Conservation (phyloP, 257 asterid genomes). For the Leonotis leonurus region DNA sequence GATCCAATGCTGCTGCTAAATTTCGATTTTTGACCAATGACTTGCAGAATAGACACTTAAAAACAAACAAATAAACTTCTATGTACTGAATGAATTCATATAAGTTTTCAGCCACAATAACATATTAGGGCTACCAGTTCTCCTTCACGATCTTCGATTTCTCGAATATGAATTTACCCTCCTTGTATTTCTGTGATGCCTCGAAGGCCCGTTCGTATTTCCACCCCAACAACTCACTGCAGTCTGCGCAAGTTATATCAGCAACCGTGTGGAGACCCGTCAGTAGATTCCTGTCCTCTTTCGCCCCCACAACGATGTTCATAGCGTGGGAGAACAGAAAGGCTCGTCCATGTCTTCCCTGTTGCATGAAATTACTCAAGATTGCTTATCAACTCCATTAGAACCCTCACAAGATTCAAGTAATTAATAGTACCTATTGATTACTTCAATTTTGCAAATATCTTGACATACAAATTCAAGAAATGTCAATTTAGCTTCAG, state of each 20-base stretch:
- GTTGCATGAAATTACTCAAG: not conserved
- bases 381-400: slow-evolving; percentile 16
- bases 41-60: slow-evolving; percentile 20
- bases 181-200: slow-evolving; percentile 70
- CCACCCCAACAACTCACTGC: slow-evolving; percentile 71
- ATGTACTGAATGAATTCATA: slow-evolving; percentile 11
- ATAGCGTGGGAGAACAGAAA: slow-evolving; percentile 69
- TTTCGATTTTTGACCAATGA: not conserved
- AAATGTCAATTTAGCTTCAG: not conserved
- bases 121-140: slow-evolving; percentile 48
- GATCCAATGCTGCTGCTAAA: no score
- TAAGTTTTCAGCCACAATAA: not conserved
- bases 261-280: slow-evolving; percentile 83
- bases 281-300: slow-evolving; percentile 64
- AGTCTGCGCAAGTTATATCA: slow-evolving; percentile 58
- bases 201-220: slow-evolving; percentile 71
- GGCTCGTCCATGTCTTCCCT: slow-evolving; percentile 77
- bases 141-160: slow-evolving; percentile 70
- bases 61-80: slow-evolving; percentile 14
- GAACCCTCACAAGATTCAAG: not conserved
- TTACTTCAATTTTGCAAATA: not conserved
- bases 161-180: slow-evolving; percentile 73
- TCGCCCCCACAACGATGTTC: slow-evolving; percentile 55
- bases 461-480: not conserved
- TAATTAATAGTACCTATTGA: not conserved